Percentiles rank a stretch among this genome's conserved stretches.
Evolutionary conservation across 257 asterid genomes (phyloP).

Genomic region (Solanum medicagineum): DNA sequence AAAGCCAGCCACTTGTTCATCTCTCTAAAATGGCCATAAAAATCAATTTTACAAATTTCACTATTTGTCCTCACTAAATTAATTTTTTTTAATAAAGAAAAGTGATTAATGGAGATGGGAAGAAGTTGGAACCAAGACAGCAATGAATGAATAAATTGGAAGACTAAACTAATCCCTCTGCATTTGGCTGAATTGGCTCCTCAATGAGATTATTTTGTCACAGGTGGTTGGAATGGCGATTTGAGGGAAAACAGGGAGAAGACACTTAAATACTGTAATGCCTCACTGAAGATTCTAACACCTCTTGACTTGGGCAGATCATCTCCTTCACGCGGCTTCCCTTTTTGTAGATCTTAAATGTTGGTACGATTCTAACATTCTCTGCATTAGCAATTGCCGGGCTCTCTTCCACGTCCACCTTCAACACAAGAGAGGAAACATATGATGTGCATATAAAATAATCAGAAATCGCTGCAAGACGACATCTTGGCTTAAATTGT

Average conservation of each 20-base stretch:
- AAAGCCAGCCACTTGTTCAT: conserved; percentile 12
- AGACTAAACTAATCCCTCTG: conserved; percentile 31
- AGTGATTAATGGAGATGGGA: conserved; percentile 5
- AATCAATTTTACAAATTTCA: conserved; percentile 25
- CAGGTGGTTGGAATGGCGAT: conserved; percentile 8
- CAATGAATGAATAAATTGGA: conserved; percentile 48
- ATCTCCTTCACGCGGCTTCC: conserved; percentile 67
- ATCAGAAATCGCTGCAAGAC: background rate
- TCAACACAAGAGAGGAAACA: background rate
- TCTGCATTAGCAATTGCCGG: conserved; percentile 47
- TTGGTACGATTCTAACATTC: conserved; percentile 61
- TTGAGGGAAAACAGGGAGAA: background rate
- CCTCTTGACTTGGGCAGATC: conserved; percentile 70
- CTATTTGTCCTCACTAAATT: conserved; percentile 20
- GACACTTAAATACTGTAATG: conserved; percentile 42
- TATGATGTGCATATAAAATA: background rate
- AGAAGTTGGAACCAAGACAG: conserved; percentile 12
- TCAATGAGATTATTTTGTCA: conserved; percentile 41
- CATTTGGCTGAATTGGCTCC: conserved; percentile 33
- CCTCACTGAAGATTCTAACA: conserved; percentile 72
- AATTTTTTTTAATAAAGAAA: background rate
- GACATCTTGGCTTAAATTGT: background rate
- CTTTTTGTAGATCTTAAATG: conserved; percentile 63
- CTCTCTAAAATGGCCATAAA: conserved; percentile 8
- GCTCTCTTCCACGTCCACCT: conserved; percentile 77